These are phyloP conservation scores for Suillus subalutaceus DNA, from an alignment of 768 basidiomycete genomes.

Conservation along the genomic window DNA sequence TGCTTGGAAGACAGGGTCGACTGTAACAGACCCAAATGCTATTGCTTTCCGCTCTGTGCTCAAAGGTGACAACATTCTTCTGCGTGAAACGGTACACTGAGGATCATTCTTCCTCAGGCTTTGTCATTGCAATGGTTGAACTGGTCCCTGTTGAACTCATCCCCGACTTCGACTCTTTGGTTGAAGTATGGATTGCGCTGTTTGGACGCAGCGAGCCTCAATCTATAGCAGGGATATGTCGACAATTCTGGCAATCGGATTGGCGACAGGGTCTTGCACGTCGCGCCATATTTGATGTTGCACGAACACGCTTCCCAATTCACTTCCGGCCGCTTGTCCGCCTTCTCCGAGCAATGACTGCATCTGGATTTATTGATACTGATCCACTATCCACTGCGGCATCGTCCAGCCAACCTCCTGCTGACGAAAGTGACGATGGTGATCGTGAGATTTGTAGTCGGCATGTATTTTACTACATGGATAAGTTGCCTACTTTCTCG, in stretches of 20 bases:
- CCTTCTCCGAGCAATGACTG: constrained; percentile 77
- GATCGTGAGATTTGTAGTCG: constrained; percentile 63
- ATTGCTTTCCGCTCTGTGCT: constrained; percentile 80
- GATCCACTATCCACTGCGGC: constrained; percentile 58
- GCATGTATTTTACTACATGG: constrained; percentile 78
- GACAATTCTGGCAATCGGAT: constrained; percentile 84
- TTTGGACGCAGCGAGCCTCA: constrained; percentile 71
- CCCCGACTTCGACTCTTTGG: constrained; percentile 68
- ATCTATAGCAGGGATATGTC: constrained; percentile 69
- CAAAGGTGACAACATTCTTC: constrained; percentile 60
- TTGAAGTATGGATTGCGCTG: constrained; percentile 79
- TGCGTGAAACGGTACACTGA: neutral
- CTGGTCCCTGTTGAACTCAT: constrained; percentile 77
- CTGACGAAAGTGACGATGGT: constrained; percentile 41
- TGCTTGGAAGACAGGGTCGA: constrained; percentile 70
- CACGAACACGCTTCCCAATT: constrained; percentile 81
- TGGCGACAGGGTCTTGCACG: constrained; percentile 69
- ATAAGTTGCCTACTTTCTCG: constrained; percentile 71
- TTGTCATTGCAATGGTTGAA: constrained; percentile 75
- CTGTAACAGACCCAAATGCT: constrained; percentile 74
- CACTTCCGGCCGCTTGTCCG: constrained; percentile 70
- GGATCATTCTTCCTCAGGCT: constrained; percentile 49
- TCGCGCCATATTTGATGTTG: constrained; percentile 81
- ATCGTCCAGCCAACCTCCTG: constrained; percentile 45
- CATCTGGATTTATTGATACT: constrained; percentile 74